Evolutionary conservation across 129 eudicot species (phyloP).

Genomic region (Chrysanthemum seticuspe): DNA sequence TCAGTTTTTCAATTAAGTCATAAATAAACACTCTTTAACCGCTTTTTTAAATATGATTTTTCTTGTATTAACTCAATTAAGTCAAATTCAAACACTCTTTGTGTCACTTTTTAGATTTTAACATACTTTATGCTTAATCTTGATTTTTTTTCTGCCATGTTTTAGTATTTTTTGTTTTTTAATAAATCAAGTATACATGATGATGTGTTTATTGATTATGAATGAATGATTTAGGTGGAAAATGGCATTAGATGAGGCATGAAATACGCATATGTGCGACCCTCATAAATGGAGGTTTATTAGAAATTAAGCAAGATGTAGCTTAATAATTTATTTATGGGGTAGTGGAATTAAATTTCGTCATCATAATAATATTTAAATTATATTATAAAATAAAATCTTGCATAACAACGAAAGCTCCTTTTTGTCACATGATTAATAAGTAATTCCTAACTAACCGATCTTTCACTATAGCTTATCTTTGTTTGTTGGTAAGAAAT

Average conservation of each 20-base stretch:
- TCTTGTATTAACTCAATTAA: no score
- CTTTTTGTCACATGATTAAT: not conserved
- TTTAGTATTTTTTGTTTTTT: not conserved
- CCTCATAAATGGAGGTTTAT: constrained; percentile 26
- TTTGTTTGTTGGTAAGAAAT: no score
- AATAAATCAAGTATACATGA: not conserved
- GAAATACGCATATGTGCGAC: constrained; percentile 24
- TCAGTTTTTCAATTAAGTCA: not conserved
- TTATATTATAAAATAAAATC: not conserved
- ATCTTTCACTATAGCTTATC: no score
- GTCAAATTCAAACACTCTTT: no score
- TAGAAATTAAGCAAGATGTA: constrained; percentile 26
- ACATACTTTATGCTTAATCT: not conserved
- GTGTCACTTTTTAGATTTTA: not conserved
- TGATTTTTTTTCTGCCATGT: not conserved
- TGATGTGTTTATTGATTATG: constrained; percentile 10
- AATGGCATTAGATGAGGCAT: constrained; percentile 23
- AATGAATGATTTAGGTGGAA: constrained; percentile 6
- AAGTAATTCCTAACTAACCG: not conserved
- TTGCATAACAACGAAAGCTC: not conserved
- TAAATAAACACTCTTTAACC: no score
- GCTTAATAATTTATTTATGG: constrained; percentile 8
- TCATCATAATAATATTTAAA: not conserved
- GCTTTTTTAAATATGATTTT: no score
- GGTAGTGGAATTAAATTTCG: constrained; percentile 1